Percentiles rank a stretch among this genome's conserved stretches.
Conservation (phyloP, 2,329 filamentous ascomycete species). For the Neofusicoccum cordaticola region DNA sequence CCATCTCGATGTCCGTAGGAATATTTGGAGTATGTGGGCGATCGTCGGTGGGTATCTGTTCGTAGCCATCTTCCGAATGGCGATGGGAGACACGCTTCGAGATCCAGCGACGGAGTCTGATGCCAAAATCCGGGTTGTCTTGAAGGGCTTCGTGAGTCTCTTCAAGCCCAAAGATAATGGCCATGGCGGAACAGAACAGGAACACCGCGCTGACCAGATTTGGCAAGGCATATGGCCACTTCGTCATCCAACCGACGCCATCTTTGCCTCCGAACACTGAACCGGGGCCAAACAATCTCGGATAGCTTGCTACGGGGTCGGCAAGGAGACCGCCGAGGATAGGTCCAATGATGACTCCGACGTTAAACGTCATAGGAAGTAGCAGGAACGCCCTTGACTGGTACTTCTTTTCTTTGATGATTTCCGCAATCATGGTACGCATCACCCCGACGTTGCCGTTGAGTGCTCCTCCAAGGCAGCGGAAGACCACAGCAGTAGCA, state of each 20-base stretch:
- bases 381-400: conserved; percentile 57
- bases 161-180: conserved; percentile 64
- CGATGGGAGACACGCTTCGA: conserved; percentile 31
- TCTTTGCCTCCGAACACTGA: conserved; percentile 55
- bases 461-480: conserved; percentile 63
- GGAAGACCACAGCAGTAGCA: conserved; percentile 60
- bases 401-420: conserved; percentile 67
- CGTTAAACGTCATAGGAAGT: conserved; percentile 67
- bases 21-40: neutral
- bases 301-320: conserved; percentile 62
- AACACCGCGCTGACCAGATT: conserved; percentile 65
- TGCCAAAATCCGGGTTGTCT: conserved; percentile 41
- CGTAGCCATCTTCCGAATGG: conserved; percentile 29
- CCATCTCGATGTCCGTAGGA: conserved; percentile 6
- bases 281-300: conserved; percentile 59
- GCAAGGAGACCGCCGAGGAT: conserved; percentile 59
- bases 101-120: conserved; percentile 40
- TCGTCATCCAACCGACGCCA: conserved; percentile 62
- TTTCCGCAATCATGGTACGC: conserved; percentile 71
- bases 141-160: conserved; percentile 50
- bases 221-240: conserved; percentile 67
- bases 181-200: conserved; percentile 53
- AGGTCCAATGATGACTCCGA: conserved; percentile 48
- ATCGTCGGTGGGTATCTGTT: conserved; percentile 26
- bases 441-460: conserved; percentile 75